Conservation (phyloP, 768 basidiomycete genomes). For the Collybiopsis confluens region DNA sequence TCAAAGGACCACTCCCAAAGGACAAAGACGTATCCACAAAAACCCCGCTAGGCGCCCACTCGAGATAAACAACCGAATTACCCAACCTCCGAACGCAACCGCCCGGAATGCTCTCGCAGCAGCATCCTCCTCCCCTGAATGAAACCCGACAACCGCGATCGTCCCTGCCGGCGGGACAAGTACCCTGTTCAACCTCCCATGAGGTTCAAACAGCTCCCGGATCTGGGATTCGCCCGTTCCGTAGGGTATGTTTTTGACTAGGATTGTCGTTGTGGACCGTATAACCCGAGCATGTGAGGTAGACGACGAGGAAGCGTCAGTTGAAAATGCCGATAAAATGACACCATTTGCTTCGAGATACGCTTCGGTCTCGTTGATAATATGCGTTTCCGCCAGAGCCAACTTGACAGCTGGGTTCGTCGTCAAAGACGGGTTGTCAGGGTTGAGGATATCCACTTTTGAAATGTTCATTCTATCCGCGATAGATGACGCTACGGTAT, state of each 20-base stretch:
- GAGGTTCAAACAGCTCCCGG: constrained; percentile 71
- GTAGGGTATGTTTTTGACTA: constrained; percentile 97
- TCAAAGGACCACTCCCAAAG: constrained; percentile 8
- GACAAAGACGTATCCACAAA: constrained; percentile 54
- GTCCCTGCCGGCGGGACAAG: constrained; percentile 91
- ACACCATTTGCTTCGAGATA: constrained; percentile 82
- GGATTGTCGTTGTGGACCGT: constrained; percentile 75
- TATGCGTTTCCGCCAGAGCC: constrained; percentile 89
- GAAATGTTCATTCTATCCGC: constrained; percentile 83
- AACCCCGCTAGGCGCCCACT: constrained; percentile 86
- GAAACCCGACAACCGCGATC: constrained; percentile 88
- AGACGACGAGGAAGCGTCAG: constrained; percentile 9
- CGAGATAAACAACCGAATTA: constrained; percentile 87
- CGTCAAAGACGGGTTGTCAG: constrained; percentile 36
- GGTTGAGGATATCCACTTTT: constrained; percentile 88
- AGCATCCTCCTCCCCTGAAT: constrained; percentile 51
- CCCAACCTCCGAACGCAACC: constrained; percentile 81
- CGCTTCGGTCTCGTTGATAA: constrained; percentile 91
- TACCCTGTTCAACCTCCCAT: constrained; percentile 68
- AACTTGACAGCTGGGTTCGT: constrained; percentile 84
- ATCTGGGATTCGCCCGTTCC: constrained; percentile 76
- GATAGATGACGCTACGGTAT: constrained; percentile 88
- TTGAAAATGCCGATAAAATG: constrained; percentile 53
- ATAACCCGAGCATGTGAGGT: constrained; percentile 26
- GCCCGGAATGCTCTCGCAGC: constrained; percentile 81